phyloP scores from a whole-genome alignment of 2,329 filamentous ascomycete genomes.

The Arachnomyces sp. region DNA sequence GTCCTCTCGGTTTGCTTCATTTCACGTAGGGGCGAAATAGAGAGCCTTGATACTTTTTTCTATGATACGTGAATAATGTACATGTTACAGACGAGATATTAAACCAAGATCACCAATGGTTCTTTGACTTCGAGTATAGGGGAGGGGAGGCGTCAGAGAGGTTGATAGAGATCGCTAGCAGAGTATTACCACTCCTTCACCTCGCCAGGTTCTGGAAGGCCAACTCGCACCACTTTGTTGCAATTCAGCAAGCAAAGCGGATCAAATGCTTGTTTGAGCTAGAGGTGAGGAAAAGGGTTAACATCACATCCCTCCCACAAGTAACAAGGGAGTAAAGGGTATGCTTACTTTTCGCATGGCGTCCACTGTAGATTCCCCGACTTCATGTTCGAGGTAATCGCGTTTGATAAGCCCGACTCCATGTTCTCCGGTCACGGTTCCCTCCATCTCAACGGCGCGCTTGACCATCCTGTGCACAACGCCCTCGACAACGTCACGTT shows the following conservation, averaged over 20 bases:
- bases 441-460: constrained; percentile 60
- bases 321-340: not conserved
- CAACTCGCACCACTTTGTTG: constrained; percentile 55
- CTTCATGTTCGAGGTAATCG: constrained; percentile 55
- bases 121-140: no score
- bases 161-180: not conserved
- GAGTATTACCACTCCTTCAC: constrained; percentile 36
- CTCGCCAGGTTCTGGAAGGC: constrained; percentile 42
- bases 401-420: constrained; percentile 63
- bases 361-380: constrained; percentile 53
- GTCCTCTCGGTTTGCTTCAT: no score
- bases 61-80: no score
- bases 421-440: constrained; percentile 65
- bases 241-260: constrained; percentile 58
- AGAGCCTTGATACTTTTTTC: no score
- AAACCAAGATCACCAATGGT: no score
- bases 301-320: not conserved
- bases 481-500: constrained; percentile 47
- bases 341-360: constrained; percentile 53
- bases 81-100: no score
- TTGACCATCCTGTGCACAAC: constrained; percentile 63
- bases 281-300: constrained; percentile 3
- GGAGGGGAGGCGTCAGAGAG: no score
- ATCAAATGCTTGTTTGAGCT: constrained; percentile 58
- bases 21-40: no score